Conservation (phyloP, 805 yeast genomes). For the Metschnikowia vanudenii region DNA sequence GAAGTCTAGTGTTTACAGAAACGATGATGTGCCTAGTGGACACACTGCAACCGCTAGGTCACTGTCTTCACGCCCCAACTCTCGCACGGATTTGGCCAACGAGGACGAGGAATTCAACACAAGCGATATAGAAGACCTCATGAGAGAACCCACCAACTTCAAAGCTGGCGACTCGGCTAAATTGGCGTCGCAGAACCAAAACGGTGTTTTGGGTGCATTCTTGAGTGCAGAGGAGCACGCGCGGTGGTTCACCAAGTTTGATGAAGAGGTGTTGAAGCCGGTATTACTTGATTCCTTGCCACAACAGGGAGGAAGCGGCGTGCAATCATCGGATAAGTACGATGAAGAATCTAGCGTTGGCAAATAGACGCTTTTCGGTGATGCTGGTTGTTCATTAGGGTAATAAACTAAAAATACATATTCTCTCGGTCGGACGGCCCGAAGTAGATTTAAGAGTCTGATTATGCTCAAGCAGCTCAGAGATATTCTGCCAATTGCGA, state of each 20-base stretch:
- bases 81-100: slow-evolving; percentile 20
- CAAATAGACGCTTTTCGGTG: slow-evolving; percentile 6
- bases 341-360: slow-evolving; percentile 14
- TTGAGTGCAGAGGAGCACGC: slow-evolving; percentile 68
- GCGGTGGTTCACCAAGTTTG: slow-evolving; percentile 90
- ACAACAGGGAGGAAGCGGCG: slow-evolving; percentile 8
- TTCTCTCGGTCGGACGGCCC: background rate
- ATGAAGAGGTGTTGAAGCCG: slow-evolving; percentile 90
- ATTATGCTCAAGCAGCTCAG: too few relatives aligned
- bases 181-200: slow-evolving; percentile 8
- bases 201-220: slow-evolving; percentile 40
- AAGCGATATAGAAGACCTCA: slow-evolving; percentile 41
- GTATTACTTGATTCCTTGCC: slow-evolving; percentile 70
- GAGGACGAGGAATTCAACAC: slow-evolving; percentile 28
- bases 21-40: slow-evolving; percentile 8
- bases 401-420: background rate
- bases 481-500: slow-evolving; percentile 8
- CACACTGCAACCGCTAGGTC: slow-evolving; percentile 3
- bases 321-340: background rate
- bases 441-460: too few relatives aligned
- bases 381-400: slow-evolving; percentile 1
- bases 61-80: slow-evolving; percentile 14
- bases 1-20: slow-evolving; percentile 10
- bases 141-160: slow-evolving; percentile 18
- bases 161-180: slow-evolving; percentile 3